These are phyloP conservation scores for Pezicula radicicola DNA, from an alignment of 2,329 filamentous ascomycete genomes.

Conservation along the genomic window DNA sequence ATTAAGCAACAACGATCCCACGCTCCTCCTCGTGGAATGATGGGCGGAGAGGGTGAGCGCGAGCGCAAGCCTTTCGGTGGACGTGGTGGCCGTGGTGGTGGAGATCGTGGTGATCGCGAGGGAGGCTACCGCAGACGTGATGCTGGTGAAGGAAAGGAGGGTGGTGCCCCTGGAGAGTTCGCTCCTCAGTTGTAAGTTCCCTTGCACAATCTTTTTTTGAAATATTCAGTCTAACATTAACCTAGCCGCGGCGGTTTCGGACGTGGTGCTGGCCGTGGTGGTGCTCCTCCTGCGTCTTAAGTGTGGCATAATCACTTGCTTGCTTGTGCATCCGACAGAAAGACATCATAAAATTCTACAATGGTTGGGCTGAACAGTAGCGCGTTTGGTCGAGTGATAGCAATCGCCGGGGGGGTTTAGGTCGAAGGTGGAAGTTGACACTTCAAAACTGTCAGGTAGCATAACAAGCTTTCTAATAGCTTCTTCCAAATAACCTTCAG, in stretches of 20 bases:
- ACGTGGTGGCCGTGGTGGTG: constrained; percentile 68
- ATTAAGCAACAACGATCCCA: constrained; percentile 99
- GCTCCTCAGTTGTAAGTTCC: constrained; percentile 78
- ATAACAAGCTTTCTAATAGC: constrained; percentile 26
- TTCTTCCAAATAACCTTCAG: constrained; percentile 20
- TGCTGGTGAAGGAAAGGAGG: constrained; percentile 82
- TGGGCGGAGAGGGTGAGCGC: constrained; percentile 77
- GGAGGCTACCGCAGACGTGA: constrained; percentile 92
- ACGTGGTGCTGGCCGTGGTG: constrained; percentile 69
- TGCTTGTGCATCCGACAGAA: constrained; percentile 32
- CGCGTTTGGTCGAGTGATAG: constrained; percentile 46
- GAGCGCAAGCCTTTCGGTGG: constrained; percentile 80
- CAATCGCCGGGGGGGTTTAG: constrained; percentile 43
- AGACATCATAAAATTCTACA: constrained; percentile 24
- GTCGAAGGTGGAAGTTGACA: constrained; percentile 41
- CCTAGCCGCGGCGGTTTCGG: constrained; percentile 80
- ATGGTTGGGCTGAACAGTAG: constrained; percentile 43
- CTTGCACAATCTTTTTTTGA: constrained; percentile 2
- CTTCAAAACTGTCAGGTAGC: constrained; percentile 35
- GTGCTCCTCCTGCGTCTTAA: constrained; percentile 55
- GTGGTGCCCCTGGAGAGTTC: constrained; percentile 87
- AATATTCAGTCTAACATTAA: constrained; percentile 30
- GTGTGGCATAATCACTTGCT: constrained; percentile 24
- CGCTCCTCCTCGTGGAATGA: constrained; percentile 96
- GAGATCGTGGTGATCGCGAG: constrained; percentile 65